Evolutionary conservation across 108 stramenopile species (phyloP), one percentile per base, ranked within the genome.

Genomic region (Discostella pseudostelligera): DNA sequence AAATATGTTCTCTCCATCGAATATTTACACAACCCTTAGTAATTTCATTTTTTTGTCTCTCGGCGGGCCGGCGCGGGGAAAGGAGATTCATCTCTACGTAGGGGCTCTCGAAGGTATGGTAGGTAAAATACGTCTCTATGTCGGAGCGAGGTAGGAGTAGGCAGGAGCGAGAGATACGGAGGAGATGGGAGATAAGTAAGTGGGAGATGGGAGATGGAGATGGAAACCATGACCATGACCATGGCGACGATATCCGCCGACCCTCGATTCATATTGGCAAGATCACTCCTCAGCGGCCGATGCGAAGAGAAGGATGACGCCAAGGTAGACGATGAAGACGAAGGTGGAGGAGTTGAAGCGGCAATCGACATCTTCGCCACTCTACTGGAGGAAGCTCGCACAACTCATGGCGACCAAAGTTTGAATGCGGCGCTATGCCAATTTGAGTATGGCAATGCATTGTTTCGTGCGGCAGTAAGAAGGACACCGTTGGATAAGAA

Each of bases 391-490:
- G 83, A 84, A 53, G 57, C 72, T 9, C 55, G 63, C 9, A 48
- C 39, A 13, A 63, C 60, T 35, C 59, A 67, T 44, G 85, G 84
- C 17, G 87, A 87, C 42, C 59, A 56, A 0, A 70, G 78, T 46
- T 59, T 90, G 6, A 84, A 85, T 64, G 65, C 84, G 0, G 85
- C 88, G 29, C 76, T 87, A 12, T 82, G 83, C 21, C 83, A 85
- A 48, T 90, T 87, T 55, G 92, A 93, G 66, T 89, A 90, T 51
- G 92, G 92, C 7, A 89, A 93, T 65, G 72, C 87, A 0, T 51
- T 93, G 44, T 84, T 90, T 67, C 79, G 88, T 24, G 64, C 82
- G 22, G 63, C 58, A 1, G 43, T 68, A 2, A 42, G 56, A 6
- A 47, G 21, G 10, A 22, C 39, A 26, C 25, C 46, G 22, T 49